Conservation (phyloP, 768 basidiomycete species). For the Psilocybe azurescens region DNA sequence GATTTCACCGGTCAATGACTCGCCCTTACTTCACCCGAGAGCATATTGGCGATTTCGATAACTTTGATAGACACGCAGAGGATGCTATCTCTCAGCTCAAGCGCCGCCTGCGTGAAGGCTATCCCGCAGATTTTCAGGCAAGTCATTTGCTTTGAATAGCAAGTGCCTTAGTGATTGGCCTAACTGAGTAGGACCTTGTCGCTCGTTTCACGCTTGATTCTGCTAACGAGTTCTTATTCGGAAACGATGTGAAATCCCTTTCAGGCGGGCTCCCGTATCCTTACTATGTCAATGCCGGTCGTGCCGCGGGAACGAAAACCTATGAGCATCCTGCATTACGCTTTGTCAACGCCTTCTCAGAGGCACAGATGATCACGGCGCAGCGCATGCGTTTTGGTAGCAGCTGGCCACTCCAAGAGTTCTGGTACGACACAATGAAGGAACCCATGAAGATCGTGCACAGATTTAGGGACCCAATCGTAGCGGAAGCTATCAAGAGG, state of each 20-base stretch:
- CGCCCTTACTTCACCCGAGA: slow-evolving; percentile 73
- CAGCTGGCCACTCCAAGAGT: slow-evolving; percentile 50
- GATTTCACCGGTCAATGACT: slow-evolving; percentile 69
- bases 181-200: slow-evolving; percentile 17
- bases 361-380: slow-evolving; percentile 38
- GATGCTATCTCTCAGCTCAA: slow-evolving; percentile 49
- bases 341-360: slow-evolving; percentile 38
- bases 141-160: background rate
- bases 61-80: slow-evolving; percentile 59
- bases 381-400: slow-evolving; percentile 40
- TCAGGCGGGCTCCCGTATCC: slow-evolving; percentile 3
- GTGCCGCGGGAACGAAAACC: background rate
- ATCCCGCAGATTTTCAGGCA: slow-evolving; percentile 65
- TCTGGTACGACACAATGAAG: slow-evolving; percentile 46
- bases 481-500: slow-evolving; percentile 42
- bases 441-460: slow-evolving; percentile 45
- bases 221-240: slow-evolving; percentile 5
- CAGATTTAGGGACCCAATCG: slow-evolving; percentile 53
- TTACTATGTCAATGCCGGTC: slow-evolving; percentile 18
- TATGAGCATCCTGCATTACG: slow-evolving; percentile 30
- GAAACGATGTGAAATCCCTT: slow-evolving; percentile 2
- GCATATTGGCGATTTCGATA: slow-evolving; percentile 62
- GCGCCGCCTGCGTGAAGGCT: slow-evolving; percentile 46
- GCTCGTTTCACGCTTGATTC: slow-evolving; percentile 9
- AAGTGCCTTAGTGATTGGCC: background rate